A percentile compares a stretch with the other conserved stretches of the same genome.
These are phyloP conservation scores for Tetradesmus lagerheimii DNA, from an alignment of 139 green algal species.

Conservation along the genomic window DNA sequence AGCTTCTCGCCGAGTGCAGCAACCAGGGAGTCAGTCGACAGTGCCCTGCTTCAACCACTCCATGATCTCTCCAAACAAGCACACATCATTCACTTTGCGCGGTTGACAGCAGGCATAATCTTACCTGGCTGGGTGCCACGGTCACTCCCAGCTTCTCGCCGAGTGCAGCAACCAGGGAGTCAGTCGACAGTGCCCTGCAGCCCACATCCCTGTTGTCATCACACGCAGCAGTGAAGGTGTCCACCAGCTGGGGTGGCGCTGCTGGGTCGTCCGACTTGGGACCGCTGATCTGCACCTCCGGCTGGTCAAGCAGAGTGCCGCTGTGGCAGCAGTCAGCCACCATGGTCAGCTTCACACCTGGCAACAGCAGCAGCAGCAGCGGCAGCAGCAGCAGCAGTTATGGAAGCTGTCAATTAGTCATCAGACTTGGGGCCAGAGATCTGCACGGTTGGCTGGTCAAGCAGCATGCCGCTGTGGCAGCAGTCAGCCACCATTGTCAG, in stretches of 20 bases:
- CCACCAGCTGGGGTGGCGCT: slow-evolving; percentile 1
- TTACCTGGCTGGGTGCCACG: slow-evolving; percentile 2
- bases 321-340: slow-evolving; percentile 82
- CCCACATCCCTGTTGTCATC: slow-evolving; percentile 14
- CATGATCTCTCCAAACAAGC: no score
- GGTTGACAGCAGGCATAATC: no score
- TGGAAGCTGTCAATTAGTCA: neutral
- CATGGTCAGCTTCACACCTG: neutral
- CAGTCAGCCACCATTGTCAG: slow-evolving; percentile 84
- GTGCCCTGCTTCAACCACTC: no score
- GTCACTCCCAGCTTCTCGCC: slow-evolving; percentile 18
- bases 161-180: neutral
- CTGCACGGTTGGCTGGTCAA: slow-evolving; percentile 35
- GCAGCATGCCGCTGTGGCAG: slow-evolving; percentile 73
- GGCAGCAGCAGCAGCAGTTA: neutral
- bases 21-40: neutral
- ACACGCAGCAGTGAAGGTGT: slow-evolving; percentile 38
- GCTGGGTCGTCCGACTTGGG: slow-evolving; percentile 23
- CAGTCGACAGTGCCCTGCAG: slow-evolving; percentile 14
- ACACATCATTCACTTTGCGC: no score
- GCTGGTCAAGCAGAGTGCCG: slow-evolving; percentile 53
- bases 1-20: slow-evolving; percentile 5
- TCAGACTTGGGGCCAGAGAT: slow-evolving; percentile 3
- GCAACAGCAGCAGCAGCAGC: slow-evolving; percentile 22
- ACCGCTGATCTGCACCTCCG: slow-evolving; percentile 3